Percentiles rank a stretch among this genome's conserved stretches.
These are phyloP conservation scores for Globisporangium yorkense DNA, from an alignment of 352 stramenopile species.

Conservation along the genomic window DNA sequence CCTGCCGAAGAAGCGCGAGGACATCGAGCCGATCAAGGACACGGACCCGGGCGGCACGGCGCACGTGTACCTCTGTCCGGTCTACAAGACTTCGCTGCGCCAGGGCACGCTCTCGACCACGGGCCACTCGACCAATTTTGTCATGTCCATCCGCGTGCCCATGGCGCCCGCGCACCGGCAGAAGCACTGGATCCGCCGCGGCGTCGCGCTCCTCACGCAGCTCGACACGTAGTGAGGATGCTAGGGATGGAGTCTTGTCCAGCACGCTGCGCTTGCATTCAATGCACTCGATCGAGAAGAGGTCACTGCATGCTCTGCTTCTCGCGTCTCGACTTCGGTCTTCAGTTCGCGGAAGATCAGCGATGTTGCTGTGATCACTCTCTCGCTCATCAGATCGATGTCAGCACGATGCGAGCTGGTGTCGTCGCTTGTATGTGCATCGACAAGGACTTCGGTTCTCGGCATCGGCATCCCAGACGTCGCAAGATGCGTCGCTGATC, in stretches of 20 bases:
- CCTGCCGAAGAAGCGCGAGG: conserved; percentile 64
- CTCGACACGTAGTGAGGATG: conserved; percentile 67
- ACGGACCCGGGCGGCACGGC: conserved; percentile 85
- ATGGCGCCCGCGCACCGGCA: conserved; percentile 84
- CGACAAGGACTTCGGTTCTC: no score
- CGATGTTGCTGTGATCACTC: no score
- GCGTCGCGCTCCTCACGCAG: conserved; percentile 92
- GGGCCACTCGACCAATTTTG: conserved; percentile 94
- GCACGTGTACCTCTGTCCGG: conserved; percentile 88
- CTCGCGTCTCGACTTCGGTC: no score
- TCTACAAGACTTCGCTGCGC: conserved; percentile 91
- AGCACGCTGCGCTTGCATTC: no score
- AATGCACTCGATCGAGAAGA: no score
- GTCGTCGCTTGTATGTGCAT: background rate
- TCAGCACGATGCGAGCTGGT: no score
- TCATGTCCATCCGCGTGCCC: conserved; percentile 92
- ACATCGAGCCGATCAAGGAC: conserved; percentile 88
- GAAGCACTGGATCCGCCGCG: conserved; percentile 94
- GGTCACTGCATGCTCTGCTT: no score
- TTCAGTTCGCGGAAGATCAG: no score
- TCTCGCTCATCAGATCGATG: no score
- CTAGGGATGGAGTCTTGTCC: no score
- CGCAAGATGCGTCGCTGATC: no score
- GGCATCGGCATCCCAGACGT: no score
- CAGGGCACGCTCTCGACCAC: conserved; percentile 91